phyloP scores from a whole-genome alignment of 2,329 filamentous ascomycete genomes.

The Neopestalotiopsis sp. region DNA sequence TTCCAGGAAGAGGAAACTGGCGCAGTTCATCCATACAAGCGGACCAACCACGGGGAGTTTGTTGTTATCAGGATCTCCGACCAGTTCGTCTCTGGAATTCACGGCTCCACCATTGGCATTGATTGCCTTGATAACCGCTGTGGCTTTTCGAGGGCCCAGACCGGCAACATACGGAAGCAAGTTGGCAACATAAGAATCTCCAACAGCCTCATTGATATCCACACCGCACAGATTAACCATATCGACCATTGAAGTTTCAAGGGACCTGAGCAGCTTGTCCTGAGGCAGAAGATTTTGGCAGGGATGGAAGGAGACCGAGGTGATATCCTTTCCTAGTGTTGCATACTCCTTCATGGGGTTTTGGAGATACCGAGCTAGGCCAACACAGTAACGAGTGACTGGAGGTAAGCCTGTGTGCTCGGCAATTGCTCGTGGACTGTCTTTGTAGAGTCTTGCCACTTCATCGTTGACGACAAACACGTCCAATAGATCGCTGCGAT shows the following conservation, averaged over 20 bases:
- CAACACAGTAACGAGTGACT: constrained; percentile 87
- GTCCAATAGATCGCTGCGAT: constrained; percentile 79
- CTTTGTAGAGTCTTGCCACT: constrained; percentile 94
- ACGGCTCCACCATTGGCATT: constrained; percentile 89
- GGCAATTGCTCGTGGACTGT: constrained; percentile 76
- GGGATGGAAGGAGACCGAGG: constrained; percentile 85
- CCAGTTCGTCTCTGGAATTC: constrained; percentile 81
- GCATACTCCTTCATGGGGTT: constrained; percentile 97
- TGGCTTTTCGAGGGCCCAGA: constrained; percentile 89
- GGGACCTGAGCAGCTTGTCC: constrained; percentile 82
- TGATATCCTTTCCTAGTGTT: constrained; percentile 84
- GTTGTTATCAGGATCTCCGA: constrained; percentile 83
- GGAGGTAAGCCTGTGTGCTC: constrained; percentile 84
- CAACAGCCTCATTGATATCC: constrained; percentile 90
- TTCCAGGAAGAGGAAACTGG: constrained; percentile 90
- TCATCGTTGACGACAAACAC: constrained; percentile 95
- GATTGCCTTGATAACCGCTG: constrained; percentile 84
- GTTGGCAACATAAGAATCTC: constrained; percentile 81
- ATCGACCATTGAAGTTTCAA: constrained; percentile 97
- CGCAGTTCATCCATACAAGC: constrained; percentile 94
- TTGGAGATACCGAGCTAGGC: constrained; percentile 88
- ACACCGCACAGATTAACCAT: constrained; percentile 98
- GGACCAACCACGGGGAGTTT: constrained; percentile 82
- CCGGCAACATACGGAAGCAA: constrained; percentile 90
- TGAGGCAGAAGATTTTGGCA: constrained; percentile 88